Conservation (phyloP, 179 eudicot genomes). For the Nepenthes alata region DNA sequence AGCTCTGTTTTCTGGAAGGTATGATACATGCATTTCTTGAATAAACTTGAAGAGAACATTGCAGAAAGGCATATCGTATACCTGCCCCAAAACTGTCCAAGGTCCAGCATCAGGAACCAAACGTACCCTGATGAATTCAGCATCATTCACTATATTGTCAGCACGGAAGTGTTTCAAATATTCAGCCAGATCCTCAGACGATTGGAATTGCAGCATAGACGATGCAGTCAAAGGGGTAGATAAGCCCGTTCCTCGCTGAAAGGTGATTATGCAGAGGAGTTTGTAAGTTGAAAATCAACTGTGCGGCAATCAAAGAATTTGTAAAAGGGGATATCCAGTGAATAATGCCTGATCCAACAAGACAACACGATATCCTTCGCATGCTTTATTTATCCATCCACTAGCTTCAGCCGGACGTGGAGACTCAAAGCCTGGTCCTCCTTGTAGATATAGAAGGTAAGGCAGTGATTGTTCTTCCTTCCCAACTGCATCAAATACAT, state of each 20-base stretch:
- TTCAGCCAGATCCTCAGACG: slow-evolving; percentile 51
- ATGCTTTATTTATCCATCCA: slow-evolving; percentile 92
- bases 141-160: slow-evolving; percentile 85
- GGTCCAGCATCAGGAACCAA: slow-evolving; percentile 69
- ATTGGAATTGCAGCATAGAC: slow-evolving; percentile 71
- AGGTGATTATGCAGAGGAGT: slow-evolving; percentile 11
- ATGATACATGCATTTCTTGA: too few relatives aligned
- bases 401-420: slow-evolving; percentile 74
- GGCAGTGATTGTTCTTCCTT: slow-evolving; percentile 77
- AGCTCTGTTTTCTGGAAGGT: too few relatives aligned
- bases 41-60: not conserved
- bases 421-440: slow-evolving; percentile 95
- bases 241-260: slow-evolving; percentile 96
- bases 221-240: slow-evolving; percentile 79
- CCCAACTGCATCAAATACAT: slow-evolving; percentile 50
- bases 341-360: slow-evolving; percentile 80
- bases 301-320: not conserved
- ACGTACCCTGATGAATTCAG: slow-evolving; percentile 69
- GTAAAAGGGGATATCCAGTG: not conserved
- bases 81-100: slow-evolving; percentile 97
- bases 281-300: slow-evolving; percentile 1
- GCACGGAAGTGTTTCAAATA: slow-evolving; percentile 80
- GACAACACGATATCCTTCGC: slow-evolving; percentile 69
- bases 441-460: slow-evolving; percentile 76
- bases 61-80: slow-evolving; percentile 10